Evolutionary conservation across 495 filamentous ascomycete species (phyloP), one percentile per base, ranked within the genome.

Genomic region (Friedmanniomyces simplex): DNA sequence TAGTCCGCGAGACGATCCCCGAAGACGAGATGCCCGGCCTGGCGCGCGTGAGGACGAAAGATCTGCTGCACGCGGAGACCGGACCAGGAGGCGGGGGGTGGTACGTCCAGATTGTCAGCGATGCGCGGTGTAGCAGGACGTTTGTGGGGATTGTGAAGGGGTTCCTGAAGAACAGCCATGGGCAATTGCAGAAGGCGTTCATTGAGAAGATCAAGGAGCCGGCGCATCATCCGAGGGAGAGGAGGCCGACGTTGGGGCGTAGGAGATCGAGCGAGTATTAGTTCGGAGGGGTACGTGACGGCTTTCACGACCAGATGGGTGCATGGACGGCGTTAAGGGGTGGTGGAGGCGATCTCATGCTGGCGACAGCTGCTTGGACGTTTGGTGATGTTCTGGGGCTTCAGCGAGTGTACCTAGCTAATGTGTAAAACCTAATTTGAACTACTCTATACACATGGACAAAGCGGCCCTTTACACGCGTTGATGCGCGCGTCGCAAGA

Each of bases 61-160:
- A 64, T 30, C 28, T 57, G 25, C 22, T 49, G 21, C 57, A 63
- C 47, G 56, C 57, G 22, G 59, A 61, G 30, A 61, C 28, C 24
- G 46, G 24, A 36, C 20, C n/a, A 24, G 41, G 28, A 1, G 56
- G 48, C 16, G 50, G 16, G 11, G 61, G 61, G 16, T 64, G 61
- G 61, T 60, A 57, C 26, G 57, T 64, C 13, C 39, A 60, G 61
- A 64, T 64, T 25, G 36, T 64, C 28, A 64, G 61, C 49, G 61
- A 64, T 37, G 57, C 57, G 52, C 32, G 52, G 57, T 60, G 57
- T 21, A 51, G 21, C 25, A 36, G 26, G 24, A 60, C 52, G 4
- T 64, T 56, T 45, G 57, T 26, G 8, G 42, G 52, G 21, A 52
- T 64, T 39, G 58, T 64, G 26, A 64, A 64, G 45, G 61, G 61